These are phyloP conservation scores for Guyanaporus albipodus DNA, from an alignment of 768 basidiomycete species.

Conservation along the genomic window DNA sequence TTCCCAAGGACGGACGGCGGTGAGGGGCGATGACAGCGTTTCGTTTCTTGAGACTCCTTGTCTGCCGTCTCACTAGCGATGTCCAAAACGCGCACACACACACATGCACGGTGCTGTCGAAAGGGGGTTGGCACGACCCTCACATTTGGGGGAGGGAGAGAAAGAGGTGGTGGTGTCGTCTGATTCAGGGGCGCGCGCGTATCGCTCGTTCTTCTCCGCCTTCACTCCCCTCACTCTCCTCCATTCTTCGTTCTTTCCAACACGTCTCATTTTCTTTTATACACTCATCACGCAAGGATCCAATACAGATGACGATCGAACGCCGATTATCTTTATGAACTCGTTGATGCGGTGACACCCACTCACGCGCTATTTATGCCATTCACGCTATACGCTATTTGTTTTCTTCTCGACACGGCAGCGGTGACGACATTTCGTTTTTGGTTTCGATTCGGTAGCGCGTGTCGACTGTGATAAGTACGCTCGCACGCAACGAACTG, in stretches of 20 bases:
- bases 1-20: conserved; percentile 7
- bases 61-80: neutral
- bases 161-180: neutral
- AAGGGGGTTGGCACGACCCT: too few species aligned
- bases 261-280: conserved; percentile 1
- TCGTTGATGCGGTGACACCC: conserved; percentile 5
- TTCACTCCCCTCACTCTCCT: neutral
- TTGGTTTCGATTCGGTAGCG: too few species aligned
- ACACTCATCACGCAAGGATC: conserved; percentile 12
- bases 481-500: too few species aligned
- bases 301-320: conserved; percentile 7
- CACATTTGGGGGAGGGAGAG: too few species aligned
- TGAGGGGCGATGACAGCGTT: conserved; percentile 4
- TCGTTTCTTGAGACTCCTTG: neutral
- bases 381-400: conserved; percentile 8
- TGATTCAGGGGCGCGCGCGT: too few species aligned
- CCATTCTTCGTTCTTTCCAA: too few species aligned
- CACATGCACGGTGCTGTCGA: too few species aligned
- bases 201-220: conserved; percentile 1
- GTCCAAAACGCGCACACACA: neutral
- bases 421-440: too few species aligned
- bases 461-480: too few species aligned
- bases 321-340: conserved; percentile 26
- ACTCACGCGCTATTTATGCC: conserved; percentile 26
- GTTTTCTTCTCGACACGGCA: conserved; percentile 2